Percentiles rank a stretch among this genome's conserved stretches.
phyloP scores from a whole-genome alignment of 805 yeast genomes.

The Yamadazyma philogaea region DNA sequence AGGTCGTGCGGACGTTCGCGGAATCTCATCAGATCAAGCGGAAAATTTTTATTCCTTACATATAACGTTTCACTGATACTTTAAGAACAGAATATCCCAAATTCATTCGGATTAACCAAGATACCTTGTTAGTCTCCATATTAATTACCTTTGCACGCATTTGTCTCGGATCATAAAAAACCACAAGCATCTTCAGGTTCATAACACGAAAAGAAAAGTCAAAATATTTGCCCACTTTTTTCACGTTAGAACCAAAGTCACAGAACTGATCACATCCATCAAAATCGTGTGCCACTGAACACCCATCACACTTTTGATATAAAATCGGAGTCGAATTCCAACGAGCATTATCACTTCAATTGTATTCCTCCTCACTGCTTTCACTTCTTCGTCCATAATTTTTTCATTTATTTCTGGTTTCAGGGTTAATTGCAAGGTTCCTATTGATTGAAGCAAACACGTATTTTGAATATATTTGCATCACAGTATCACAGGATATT shows the following conservation, averaged over 20 bases:
- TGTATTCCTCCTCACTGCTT: neutral
- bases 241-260: neutral
- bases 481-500: too few relatives aligned
- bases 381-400: conserved; percentile 9
- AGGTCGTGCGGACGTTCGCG: conserved; percentile 5
- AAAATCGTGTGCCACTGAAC: neutral
- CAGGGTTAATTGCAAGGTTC: conserved; percentile 3
- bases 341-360: neutral
- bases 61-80: neutral
- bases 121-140: neutral
- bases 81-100: neutral
- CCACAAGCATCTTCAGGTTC: neutral
- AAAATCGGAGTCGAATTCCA: too few relatives aligned
- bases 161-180: neutral
- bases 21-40: conserved; percentile 10
- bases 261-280: neutral
- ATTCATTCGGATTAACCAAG: neutral
- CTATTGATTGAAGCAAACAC: neutral
- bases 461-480: too few relatives aligned
- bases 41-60: conserved; percentile 9
- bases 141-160: neutral
- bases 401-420: conserved; percentile 9
- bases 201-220: neutral
- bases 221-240: too few relatives aligned
- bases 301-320: neutral